Evolutionary conservation across 345 rosid species (phyloP), one percentile per base, ranked within the genome.

Genomic region (Hirschfeldia incana): DNA sequence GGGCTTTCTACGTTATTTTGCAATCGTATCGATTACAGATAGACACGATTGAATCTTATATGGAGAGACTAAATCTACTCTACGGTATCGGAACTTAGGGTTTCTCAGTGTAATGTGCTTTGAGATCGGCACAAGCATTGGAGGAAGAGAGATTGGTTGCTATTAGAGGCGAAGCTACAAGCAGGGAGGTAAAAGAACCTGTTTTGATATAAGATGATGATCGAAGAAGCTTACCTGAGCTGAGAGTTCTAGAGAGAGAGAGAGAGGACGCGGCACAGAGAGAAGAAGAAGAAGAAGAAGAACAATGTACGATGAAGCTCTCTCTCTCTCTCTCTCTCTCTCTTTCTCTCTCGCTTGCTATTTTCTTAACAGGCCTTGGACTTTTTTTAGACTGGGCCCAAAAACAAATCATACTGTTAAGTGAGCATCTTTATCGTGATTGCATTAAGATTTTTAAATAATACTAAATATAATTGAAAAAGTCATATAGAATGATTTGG

Each of bases 221-320:
- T 64, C 28, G 71, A 70, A 37, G 61, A 71, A 78, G 49, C 67
- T 78, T 65, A 78, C 81, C 76, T 71, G 67, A 70, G 72, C 76
- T 71, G 67, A 70, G 72, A 55, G 66, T 64, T 53, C n/a, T 57
- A 51, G 63, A 49, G 46, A 29, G 57, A 13, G 8, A 51, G 55
- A 49, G 46, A 34, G 49, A 64, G 3, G 7, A 13, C 78, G 11
- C 58, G 1, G 73, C 26, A 46, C 6, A 76, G 17, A 44, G 15
- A 0, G 68, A 4, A 1, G 10, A 13, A 61, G 26, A 61, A 61
- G 26, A 61, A 37, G 10, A 37, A 8, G 51, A 11, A 46, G 53
- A 46, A 27, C 6, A 11, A 44, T 4, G n/a, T 26, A 13, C 58
- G 39, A 4, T 34, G 11, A 51, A 44, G 44, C 13, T 27, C 26